phyloP scores from a whole-genome alignment of 2,329 filamentous ascomycete species.

The Venturia effusa region DNA sequence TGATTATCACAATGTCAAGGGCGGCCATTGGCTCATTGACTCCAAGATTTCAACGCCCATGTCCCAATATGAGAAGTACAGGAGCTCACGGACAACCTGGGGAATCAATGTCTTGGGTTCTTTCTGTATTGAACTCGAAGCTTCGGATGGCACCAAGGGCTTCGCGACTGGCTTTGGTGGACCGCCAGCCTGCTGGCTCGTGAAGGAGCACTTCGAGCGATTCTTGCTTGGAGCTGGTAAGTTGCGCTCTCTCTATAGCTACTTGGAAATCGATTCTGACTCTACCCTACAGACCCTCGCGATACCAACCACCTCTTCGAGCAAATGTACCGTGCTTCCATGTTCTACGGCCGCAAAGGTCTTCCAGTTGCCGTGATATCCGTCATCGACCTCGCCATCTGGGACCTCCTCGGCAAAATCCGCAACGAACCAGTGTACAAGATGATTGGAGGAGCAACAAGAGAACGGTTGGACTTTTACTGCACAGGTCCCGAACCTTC shows the following conservation, averaged over 20 bases:
- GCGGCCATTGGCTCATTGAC: conserved; percentile 70
- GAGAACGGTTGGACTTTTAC: conserved; percentile 74
- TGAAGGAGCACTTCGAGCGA: conserved; percentile 85
- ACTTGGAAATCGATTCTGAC: not conserved
- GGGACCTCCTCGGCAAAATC: conserved; percentile 87
- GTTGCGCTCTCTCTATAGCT: conserved; percentile 10
- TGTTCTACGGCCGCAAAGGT: conserved; percentile 95
- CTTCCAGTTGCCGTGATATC: conserved; percentile 85
- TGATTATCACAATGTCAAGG: conserved; percentile 87
- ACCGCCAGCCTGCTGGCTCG: conserved; percentile 86
- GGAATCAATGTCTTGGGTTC: conserved; percentile 92
- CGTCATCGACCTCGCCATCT: conserved; percentile 84
- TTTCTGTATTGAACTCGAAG: conserved; percentile 83
- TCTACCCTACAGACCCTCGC: conserved; percentile 52
- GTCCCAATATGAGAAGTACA: conserved; percentile 80
- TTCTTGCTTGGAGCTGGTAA: conserved; percentile 71
- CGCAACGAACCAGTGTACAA: conserved; percentile 90
- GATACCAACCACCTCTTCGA: conserved; percentile 90
- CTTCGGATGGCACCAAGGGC: conserved; percentile 80
- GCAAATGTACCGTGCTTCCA: conserved; percentile 90
- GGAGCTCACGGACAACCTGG: conserved; percentile 80
- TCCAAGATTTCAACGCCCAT: conserved; percentile 87
- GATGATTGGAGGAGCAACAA: conserved; percentile 79
- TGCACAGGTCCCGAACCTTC: conserved; percentile 82
- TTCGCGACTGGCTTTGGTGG: conserved; percentile 93